Base-by-base conservation (phyloP, 2,329 filamentous ascomycete species). In the Sporothrix phasma region DNA sequence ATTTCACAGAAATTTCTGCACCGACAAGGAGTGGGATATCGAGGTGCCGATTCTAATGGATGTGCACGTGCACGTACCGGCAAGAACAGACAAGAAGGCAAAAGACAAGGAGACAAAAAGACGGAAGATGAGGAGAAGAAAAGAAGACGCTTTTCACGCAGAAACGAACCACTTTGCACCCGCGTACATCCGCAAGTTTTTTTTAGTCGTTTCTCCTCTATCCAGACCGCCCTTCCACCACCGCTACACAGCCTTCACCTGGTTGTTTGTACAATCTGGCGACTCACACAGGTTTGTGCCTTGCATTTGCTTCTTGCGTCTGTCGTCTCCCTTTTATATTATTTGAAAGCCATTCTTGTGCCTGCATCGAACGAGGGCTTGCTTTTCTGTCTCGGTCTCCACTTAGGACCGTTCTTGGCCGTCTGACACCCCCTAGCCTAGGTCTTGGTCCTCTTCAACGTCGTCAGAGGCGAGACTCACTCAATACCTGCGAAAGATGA, bases 151-250 rank as follows among this genome's bases (percentile, higher is more conserved):
- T 61, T 61, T 61, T 61, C 29, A 26, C 11, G 17, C 17, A 51
- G 59, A 51, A 61, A 61, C 45, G 45, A 31, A 45, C 59, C 59
- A 61, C 59, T n/a, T n/a, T 41, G 41, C 22, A 51, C 59, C 59
- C 59, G 59, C 45, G 45, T 51, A 49, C 31, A 51, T 61, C 59
- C 59, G 59, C 31, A 29, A 47, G 2, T 31, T 26, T 15, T 26
- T n/a, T n/a, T n/a, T n/a, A n/a, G n/a, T n/a, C n/a, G n/a, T n/a
- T n/a, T n/a, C n/a, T n/a, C n/a, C n/a, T n/a, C n/a, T n/a, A n/a
- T 24, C 13, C 22, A 49, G 47, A 53, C 47, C 47, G 47, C 47
- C 29, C 26, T 53, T 53, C 47, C 34, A 17, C 26, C n/a, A 17
- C 29, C 26, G 31, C 47, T 3, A 53, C 17, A 34, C 47, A 34